Percentiles rank a stretch among this genome's conserved stretches.
These are phyloP conservation scores for Gardenia jasminoides DNA, from an alignment of 257 asterid genomes.

Conservation along the genomic window DNA sequence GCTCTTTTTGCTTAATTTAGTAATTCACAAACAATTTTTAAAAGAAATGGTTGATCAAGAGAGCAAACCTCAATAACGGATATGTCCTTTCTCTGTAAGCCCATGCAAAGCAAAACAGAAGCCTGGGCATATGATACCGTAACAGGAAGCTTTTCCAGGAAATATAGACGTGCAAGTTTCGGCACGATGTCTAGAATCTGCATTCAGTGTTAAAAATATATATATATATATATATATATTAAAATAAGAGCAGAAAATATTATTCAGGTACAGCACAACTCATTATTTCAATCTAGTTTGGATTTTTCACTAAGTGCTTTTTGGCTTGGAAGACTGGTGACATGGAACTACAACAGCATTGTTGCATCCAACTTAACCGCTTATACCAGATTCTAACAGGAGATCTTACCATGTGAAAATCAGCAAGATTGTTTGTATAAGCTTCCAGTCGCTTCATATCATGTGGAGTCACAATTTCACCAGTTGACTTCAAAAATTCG, in stretches of 20 bases:
- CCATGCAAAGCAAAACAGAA: conserved; percentile 85
- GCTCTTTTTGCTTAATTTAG: neutral
- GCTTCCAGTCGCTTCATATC: conserved; percentile 76
- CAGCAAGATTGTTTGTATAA: conserved; percentile 64
- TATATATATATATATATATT: neutral
- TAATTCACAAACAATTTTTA: neutral
- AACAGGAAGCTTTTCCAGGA: conserved; percentile 78
- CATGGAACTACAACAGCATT: neutral
- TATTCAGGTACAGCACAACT: neutral
- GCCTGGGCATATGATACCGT: conserved; percentile 72
- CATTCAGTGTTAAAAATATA: neutral
- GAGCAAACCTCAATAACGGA: conserved; percentile 59
- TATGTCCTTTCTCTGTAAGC: conserved; percentile 75
- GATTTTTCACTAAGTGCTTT: neutral
- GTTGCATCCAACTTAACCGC: neutral
- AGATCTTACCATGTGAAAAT: conserved; percentile 56
- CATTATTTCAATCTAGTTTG: neutral
- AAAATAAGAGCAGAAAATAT: neutral
- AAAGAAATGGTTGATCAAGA: neutral
- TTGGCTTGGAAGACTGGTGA: neutral
- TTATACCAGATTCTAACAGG: neutral
- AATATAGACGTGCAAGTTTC: conserved; percentile 57
- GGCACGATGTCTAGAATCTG: conserved; percentile 66
- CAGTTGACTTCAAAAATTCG: conserved; percentile 42
- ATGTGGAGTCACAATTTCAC: conserved; percentile 45